These are phyloP conservation scores for Micromonas pusilla DNA, from an alignment of 139 green algal species.

Conservation along the genomic window DNA sequence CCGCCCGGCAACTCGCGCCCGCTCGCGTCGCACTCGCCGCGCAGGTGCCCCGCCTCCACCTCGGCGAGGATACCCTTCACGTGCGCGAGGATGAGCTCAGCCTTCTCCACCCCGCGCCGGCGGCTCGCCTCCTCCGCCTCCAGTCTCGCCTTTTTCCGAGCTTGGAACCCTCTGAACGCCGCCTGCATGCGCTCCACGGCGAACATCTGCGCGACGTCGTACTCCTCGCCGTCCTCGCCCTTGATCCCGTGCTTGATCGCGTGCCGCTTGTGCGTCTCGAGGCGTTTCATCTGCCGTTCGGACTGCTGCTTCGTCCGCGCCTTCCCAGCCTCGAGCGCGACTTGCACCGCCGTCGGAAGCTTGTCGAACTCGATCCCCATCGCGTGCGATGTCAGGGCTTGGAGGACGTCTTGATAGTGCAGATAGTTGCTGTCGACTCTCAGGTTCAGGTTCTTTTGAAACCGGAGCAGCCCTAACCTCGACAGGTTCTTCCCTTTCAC, in stretches of 20 bases:
- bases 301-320: neutral
- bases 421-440: conserved; percentile 8
- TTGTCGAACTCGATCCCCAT: conserved; percentile 14
- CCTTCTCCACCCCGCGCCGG: neutral
- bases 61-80: neutral
- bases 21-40: too few relatives aligned
- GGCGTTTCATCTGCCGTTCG: neutral
- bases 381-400: conserved; percentile 18
- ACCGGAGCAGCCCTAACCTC: conserved; percentile 7
- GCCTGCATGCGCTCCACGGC: neutral
- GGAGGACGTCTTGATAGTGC: conserved; percentile 32
- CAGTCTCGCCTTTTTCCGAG: neutral
- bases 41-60: neutral
- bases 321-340: conserved; percentile 6
- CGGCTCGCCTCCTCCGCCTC: neutral
- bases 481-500: conserved; percentile 12
- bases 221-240: neutral
- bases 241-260: neutral
- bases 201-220: neutral
- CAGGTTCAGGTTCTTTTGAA: conserved; percentile 23
- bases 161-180: neutral
- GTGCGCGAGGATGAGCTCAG: neutral
- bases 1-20: neutral
- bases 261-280: neutral
- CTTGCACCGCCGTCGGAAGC: conserved; percentile 14